phyloP scores from a whole-genome alignment of 257 asterid species.

The Mitragyna speciosa region DNA sequence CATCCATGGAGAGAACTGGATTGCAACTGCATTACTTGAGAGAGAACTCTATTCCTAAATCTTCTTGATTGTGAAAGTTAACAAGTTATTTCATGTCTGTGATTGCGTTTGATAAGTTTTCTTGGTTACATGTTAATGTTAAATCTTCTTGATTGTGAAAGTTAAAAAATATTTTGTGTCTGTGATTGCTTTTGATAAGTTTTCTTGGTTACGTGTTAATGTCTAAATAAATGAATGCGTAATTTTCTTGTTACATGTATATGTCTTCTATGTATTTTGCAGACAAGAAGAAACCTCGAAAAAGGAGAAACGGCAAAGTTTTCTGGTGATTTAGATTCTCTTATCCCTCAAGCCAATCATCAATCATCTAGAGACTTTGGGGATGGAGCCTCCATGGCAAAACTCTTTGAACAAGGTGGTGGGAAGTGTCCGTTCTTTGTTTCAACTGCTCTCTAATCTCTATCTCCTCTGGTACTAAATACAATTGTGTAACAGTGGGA shows the following conservation, averaged over 20 bases:
- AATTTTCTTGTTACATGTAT: not conserved
- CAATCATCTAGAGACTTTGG: conserved; percentile 50
- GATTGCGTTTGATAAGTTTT: too few relatives aligned
- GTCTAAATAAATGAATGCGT: not conserved
- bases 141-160: too few relatives aligned
- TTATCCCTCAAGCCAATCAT: conserved; percentile 50
- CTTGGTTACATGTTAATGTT: not conserved
- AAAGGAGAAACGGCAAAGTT: conserved; percentile 35
- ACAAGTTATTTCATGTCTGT: too few relatives aligned
- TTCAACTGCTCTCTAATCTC: not conserved
- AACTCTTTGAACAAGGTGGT: conserved; percentile 85
- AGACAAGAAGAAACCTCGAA: conserved; percentile 76
- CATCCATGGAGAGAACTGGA: too few relatives aligned
- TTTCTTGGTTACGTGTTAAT: not conserved
- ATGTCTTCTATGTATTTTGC: conserved; percentile 9
- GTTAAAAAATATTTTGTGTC: too few relatives aligned
- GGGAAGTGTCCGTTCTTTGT: conserved; percentile 8
- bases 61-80: too few relatives aligned
- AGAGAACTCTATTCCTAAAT: too few relatives aligned
- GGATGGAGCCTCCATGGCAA: conserved; percentile 65
- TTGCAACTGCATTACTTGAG: too few relatives aligned
- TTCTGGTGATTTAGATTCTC: conserved; percentile 46
- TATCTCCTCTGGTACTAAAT: conserved; percentile 19
- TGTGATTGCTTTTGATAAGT: too few relatives aligned
- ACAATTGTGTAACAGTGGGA: conserved; percentile 51